Percentiles rank a stretch among this genome's conserved stretches.
phyloP scores from a whole-genome alignment of 176 grass and related monocot species.

The Rhipidocladum racemiflorum region DNA sequence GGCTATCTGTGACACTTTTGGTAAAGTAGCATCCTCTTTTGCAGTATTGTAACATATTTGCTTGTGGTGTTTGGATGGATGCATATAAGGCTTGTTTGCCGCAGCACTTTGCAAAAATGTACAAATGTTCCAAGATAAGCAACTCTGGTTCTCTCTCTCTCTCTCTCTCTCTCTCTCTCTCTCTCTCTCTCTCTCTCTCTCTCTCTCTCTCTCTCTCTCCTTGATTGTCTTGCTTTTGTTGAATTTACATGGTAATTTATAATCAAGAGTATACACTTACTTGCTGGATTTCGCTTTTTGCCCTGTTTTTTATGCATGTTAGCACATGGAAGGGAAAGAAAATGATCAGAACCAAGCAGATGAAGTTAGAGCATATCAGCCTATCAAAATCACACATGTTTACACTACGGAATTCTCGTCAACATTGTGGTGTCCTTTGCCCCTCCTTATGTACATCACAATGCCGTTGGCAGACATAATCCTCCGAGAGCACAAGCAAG shows the following conservation, averaged over 20 bases:
- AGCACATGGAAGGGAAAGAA: not conserved
- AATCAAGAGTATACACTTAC: not conserved
- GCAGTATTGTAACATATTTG: not conserved
- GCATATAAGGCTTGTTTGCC: not conserved
- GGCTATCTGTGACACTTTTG: not conserved
- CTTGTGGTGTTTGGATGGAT: not conserved
- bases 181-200: no score
- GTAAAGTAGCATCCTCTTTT: not conserved
- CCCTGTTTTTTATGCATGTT: not conserved
- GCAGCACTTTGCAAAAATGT: not conserved
- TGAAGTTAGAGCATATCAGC: not conserved
- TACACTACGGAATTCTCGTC: not conserved
- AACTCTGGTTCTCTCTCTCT: not conserved
- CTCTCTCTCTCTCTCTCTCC: no score
- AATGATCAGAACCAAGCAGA: not conserved
- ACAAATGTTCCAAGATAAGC: not conserved
- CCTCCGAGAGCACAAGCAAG: slow-evolving; percentile 21
- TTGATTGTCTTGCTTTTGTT: not conserved
- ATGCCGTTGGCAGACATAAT: not conserved
- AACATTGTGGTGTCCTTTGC: slow-evolving; percentile 21
- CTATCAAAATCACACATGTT: slow-evolving; percentile 9
- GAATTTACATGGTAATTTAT: not conserved
- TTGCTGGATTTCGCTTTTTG: not conserved
- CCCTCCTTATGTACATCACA: not conserved
- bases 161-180: no score